A percentile compares a stretch with the other conserved stretches of the same genome.
phyloP scores from a whole-genome alignment of 345 rosid species.

The Toxicodendron radicans region DNA sequence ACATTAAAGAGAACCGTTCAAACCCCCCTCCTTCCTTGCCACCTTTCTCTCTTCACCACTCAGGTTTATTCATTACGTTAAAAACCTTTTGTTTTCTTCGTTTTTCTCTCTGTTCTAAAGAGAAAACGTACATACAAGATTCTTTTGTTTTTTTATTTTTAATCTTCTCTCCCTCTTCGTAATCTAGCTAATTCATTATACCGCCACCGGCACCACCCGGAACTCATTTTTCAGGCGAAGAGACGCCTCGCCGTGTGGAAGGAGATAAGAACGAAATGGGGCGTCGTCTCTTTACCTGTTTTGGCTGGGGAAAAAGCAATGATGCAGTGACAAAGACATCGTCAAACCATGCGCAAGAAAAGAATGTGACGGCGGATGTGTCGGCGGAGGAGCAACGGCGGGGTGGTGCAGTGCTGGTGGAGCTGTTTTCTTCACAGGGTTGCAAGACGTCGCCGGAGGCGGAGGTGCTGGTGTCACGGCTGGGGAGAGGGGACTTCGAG shows the following conservation, averaged over 20 bases:
- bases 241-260: slow-evolving; percentile 21
- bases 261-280: slow-evolving; percentile 41
- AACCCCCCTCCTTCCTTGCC: slow-evolving; percentile 32
- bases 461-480: slow-evolving; percentile 76
- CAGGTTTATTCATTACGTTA: background rate
- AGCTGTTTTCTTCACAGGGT: slow-evolving; percentile 92
- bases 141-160: slow-evolving; percentile 3
- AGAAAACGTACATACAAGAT: background rate
- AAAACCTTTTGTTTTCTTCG: slow-evolving; percentile 12
- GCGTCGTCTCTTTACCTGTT: slow-evolving; percentile 79
- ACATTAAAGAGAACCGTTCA: background rate
- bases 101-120: background rate
- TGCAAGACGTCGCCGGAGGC: slow-evolving; percentile 78
- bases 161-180: slow-evolving; percentile 7
- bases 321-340: background rate
- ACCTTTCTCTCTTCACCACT: slow-evolving; percentile 48
- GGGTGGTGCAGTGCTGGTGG: slow-evolving; percentile 64
- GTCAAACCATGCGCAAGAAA: background rate
- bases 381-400: slow-evolving; percentile 46
- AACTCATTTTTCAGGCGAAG: slow-evolving; percentile 6
- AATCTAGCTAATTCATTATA: background rate
- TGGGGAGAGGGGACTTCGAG: slow-evolving; percentile 87
- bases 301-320: slow-evolving; percentile 29
- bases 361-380: slow-evolving; percentile 27
- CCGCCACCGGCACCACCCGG: background rate